Evolutionary conservation across 225 moss, liverwort and hornwort species (phyloP).

Genomic region (Pseudoscleropodium purum): DNA sequence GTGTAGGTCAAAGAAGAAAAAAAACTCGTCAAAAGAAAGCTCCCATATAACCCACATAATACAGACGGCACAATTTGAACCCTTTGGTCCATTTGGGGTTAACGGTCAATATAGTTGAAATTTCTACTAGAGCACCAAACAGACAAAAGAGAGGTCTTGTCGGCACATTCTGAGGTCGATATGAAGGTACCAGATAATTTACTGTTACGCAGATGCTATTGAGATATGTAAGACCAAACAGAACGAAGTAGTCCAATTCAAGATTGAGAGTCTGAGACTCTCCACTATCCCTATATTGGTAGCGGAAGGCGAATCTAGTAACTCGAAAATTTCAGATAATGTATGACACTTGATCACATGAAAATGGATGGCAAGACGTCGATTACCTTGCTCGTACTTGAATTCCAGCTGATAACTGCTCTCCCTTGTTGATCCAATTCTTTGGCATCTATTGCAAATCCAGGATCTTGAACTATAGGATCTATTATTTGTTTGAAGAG

Average conservation of each 20-base stretch:
- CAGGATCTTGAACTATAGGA: conserved; percentile 51
- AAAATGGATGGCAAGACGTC: neutral
- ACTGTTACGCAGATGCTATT: neutral
- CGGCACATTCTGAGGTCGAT: neutral
- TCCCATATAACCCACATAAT: neutral
- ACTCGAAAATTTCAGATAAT: neutral
- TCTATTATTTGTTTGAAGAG: conserved; percentile 56
- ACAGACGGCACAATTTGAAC: neutral
- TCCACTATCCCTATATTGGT: neutral
- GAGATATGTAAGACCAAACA: neutral
- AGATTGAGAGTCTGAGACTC: neutral
- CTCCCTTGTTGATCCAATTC: conserved; percentile 13
- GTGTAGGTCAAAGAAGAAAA: neutral
- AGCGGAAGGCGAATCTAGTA: neutral
- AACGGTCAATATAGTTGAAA: neutral
- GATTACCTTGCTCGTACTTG: conserved; percentile 42
- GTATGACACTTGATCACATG: neutral
- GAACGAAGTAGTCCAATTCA: neutral
- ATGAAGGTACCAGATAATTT: neutral
- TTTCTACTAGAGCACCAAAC: neutral
- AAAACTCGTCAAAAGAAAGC: neutral
- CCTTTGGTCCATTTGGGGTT: neutral
- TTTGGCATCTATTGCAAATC: conserved; percentile 22
- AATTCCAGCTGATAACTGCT: conserved; percentile 47
- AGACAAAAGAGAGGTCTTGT: neutral